These are phyloP conservation scores for Dentiscutata heterogama DNA, from an alignment of 371 early-diverging fungal species.

Conservation along the genomic window DNA sequence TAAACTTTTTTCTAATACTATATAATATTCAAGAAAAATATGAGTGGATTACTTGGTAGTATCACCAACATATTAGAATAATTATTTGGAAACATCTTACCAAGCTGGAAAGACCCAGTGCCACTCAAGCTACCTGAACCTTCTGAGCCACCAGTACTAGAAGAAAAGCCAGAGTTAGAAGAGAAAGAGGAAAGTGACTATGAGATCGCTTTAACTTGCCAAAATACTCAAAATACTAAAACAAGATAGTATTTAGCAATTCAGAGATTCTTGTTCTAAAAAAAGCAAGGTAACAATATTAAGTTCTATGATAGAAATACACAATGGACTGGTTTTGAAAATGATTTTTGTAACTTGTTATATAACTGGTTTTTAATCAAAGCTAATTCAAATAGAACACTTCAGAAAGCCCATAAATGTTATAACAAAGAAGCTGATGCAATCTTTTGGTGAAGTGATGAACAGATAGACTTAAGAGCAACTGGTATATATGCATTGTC, in stretches of 20 bases:
- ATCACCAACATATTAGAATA: background rate
- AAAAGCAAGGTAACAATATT: background rate
- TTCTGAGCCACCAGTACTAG: background rate
- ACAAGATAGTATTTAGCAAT: slow-evolving; percentile 18
- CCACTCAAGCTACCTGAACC: background rate
- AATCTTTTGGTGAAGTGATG: background rate
- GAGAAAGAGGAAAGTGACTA: background rate
- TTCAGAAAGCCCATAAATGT: background rate
- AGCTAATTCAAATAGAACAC: slow-evolving; percentile 9
- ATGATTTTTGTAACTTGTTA: slow-evolving; percentile 3
- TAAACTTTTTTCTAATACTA: slow-evolving; percentile 20
- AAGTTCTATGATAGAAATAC: slow-evolving; percentile 4
- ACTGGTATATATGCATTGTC: background rate
- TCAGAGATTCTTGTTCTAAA: slow-evolving; percentile 1
- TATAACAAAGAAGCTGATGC: background rate
- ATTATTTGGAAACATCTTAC: too few relatives aligned
- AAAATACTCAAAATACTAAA: slow-evolving; percentile 28
- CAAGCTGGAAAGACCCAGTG: background rate
- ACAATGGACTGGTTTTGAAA: slow-evolving; percentile 2
- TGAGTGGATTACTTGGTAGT: background rate
- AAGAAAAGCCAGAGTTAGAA: background rate
- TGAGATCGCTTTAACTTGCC: background rate
- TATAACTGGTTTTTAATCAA: slow-evolving; percentile 3
- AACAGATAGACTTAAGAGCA: background rate
- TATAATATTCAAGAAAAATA: slow-evolving; percentile 17